These are phyloP conservation scores for Saksenaea vasiformis DNA, from an alignment of 371 early-diverging fungal species.

Conservation along the genomic window DNA sequence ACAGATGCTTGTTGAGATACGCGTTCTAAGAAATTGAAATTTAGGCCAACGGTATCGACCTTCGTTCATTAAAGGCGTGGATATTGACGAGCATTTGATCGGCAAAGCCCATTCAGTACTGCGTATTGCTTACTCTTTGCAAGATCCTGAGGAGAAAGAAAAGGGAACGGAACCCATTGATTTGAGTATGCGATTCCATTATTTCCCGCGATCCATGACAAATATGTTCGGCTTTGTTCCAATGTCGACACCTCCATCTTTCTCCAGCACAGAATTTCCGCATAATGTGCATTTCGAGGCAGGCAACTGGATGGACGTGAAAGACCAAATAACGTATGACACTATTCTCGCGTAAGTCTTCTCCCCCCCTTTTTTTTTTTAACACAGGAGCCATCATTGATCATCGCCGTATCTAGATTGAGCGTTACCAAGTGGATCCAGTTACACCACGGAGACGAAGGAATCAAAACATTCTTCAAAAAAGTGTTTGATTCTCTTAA, in stretches of 20 bases:
- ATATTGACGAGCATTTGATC: conserved; percentile 76
- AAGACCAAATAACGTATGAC: conserved; percentile 38
- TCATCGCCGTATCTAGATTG: conserved; percentile 28
- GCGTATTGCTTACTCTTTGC: conserved; percentile 45
- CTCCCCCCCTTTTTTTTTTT: not conserved
- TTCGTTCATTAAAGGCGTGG: conserved; percentile 65
- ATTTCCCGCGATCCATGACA: conserved; percentile 68
- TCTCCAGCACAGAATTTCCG: conserved; percentile 51
- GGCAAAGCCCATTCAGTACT: conserved; percentile 58
- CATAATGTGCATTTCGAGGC: conserved; percentile 61
- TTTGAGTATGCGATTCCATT: conserved; percentile 34
- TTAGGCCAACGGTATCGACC: conserved; percentile 53
- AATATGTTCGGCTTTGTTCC: conserved; percentile 58
- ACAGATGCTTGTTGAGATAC: not conserved
- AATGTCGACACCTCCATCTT: conserved; percentile 24
- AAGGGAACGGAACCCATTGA: conserved; percentile 17
- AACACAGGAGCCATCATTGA: not conserved
- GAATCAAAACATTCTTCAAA: conserved; percentile 70
- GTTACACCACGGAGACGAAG: conserved; percentile 75
- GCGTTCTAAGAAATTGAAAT: not conserved
- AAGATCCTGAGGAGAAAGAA: conserved; percentile 22
- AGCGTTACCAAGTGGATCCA: conserved; percentile 88
- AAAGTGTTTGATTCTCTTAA: conserved; percentile 58
- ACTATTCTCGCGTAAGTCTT: conserved; percentile 52
- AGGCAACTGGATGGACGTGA: conserved; percentile 32